These are phyloP conservation scores for Yarrowia deformans DNA, from an alignment of 805 yeast genomes.

Conservation along the genomic window DNA sequence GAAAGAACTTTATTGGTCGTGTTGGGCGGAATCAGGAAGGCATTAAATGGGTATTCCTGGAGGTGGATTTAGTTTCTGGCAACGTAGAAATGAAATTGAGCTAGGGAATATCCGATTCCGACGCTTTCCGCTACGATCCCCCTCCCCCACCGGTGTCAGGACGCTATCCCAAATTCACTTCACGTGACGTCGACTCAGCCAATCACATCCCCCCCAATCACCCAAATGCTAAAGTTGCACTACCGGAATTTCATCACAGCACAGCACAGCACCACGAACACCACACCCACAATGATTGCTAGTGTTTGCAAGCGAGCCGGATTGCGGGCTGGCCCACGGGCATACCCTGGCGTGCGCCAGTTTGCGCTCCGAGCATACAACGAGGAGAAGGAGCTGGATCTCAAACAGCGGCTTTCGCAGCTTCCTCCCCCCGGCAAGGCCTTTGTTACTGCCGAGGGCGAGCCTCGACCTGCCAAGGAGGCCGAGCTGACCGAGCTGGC, in stretches of 20 bases:
- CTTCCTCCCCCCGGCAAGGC: conserved; percentile 71
- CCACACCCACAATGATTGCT: conserved; percentile 33
- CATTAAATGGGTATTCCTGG: too few species aligned
- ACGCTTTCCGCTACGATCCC: background rate
- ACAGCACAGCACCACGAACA: conserved; percentile 34
- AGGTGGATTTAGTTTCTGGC: too few species aligned
- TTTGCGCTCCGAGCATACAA: conserved; percentile 52
- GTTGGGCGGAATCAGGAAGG: background rate
- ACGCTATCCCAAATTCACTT: background rate
- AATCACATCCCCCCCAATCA: conserved; percentile 37
- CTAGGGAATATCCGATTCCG: too few species aligned
- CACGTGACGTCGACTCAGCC: conserved; percentile 31
- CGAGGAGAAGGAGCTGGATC: conserved; percentile 56
- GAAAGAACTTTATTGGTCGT: background rate
- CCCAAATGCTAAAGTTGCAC: conserved; percentile 37
- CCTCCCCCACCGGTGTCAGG: background rate
- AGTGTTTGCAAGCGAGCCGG: conserved; percentile 38
- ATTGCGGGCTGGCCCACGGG: conserved; percentile 35
- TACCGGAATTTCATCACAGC: conserved; percentile 34
- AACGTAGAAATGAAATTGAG: background rate
- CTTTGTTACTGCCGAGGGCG: conserved; percentile 78
- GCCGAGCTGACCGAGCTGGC: conserved; percentile 73
- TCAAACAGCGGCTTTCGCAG: conserved; percentile 65
- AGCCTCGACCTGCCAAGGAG: conserved; percentile 73
- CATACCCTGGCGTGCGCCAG: conserved; percentile 26